Base-by-base conservation (phyloP, 2,329 filamentous ascomycete species). In the Fusarium brachygibbosum region DNA sequence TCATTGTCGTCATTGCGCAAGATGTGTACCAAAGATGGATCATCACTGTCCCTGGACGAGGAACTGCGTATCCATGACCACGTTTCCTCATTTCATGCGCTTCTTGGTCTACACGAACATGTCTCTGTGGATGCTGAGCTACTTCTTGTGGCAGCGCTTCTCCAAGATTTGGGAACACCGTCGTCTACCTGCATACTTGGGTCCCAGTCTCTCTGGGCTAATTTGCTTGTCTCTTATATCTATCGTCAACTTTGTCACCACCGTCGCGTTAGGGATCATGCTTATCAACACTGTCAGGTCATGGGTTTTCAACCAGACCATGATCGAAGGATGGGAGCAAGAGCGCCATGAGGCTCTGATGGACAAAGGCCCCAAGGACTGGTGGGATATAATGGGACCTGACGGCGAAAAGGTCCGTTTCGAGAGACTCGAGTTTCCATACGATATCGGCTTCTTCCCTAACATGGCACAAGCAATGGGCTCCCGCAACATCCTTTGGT, bases 41-140 rank as follows among this genome's bases (percentile, higher is more conserved):
- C 91, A 94, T 80, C 92, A 97, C 81, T 96, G 93, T 76, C 92
- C 93, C 4, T 96, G 93, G 93, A 95, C 92, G 5, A 83, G 81
- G 64, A 95, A 94, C 80, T 97, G 93, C 81, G 91, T 96, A 54
- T 94, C 91, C 14, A 87, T 94, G 78, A 90, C 89, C 63, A 94
- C 91, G 1, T 92, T 94, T 74, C 93, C 93, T 10, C 90, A 95
- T 80, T 96, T 96, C 79, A 69, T 94, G 46, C 91, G 93, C 72
- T 95, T 96, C 81, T 83, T 96, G 42, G 76, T 88, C 67, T 94
- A 89, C 76, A 85, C 91, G 28, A 91, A 91, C 74, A 63, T 86
- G 16, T 83, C 90, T 3, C 88, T 93, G 70, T 89, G 89, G 80
- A 78, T 80, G 56, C 84, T 95, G 8, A 82, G 84, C 54, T 83